These are phyloP conservation scores for Sclerotiophoma versabilis DNA, from an alignment of 2,329 filamentous ascomycete genomes.

Conservation along the genomic window DNA sequence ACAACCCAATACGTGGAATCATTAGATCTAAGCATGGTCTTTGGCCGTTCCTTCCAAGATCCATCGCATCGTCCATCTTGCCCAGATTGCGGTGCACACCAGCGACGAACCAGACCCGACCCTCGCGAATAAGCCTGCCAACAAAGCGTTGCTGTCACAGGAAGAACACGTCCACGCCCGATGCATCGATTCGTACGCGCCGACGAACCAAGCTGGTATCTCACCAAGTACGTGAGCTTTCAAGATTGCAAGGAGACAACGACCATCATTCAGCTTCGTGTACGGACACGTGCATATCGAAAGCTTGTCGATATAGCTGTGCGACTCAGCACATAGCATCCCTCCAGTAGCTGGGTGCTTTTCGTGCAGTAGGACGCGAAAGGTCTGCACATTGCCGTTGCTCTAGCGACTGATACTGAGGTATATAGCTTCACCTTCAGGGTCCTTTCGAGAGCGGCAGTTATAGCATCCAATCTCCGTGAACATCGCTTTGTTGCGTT, in stretches of 20 bases:
- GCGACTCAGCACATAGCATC: background rate
- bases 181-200: background rate
- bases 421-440: background rate
- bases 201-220: background rate
- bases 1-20: background rate
- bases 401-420: background rate
- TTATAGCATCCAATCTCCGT: background rate
- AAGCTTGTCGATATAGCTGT: background rate
- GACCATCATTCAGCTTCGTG: background rate
- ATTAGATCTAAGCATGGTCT: background rate
- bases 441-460: background rate
- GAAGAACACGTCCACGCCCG: background rate
- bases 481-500: background rate
- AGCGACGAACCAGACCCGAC: background rate
- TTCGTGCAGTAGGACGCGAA: background rate
- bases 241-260: no score
- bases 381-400: background rate
- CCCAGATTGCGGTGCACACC: background rate
- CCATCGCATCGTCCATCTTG: background rate
- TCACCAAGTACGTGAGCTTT: no score
- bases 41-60: no score
- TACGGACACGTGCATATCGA: background rate
- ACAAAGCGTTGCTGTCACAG: background rate
- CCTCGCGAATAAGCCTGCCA: background rate
- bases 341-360: background rate